Evolutionary conservation across 2,329 filamentous ascomycete genomes (phyloP).

Genomic region (Colletotrichum sublineola): DNA sequence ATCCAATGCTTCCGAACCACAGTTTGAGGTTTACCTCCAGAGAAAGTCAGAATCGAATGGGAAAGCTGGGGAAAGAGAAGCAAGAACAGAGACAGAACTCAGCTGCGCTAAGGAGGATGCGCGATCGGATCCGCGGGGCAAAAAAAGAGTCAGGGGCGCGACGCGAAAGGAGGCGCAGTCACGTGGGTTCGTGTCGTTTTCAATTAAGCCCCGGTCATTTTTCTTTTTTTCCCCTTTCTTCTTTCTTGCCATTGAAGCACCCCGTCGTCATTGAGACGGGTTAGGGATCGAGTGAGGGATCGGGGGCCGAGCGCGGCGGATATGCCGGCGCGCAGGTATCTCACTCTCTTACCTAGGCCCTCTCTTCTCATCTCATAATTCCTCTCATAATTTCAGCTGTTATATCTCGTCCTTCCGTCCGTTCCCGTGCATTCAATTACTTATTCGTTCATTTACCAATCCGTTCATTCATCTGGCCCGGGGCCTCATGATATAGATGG

Average conservation of each 20-base stretch:
- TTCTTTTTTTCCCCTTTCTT: not conserved
- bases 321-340: no score
- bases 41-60: not conserved
- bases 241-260: constrained; percentile 4
- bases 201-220: constrained; percentile 24
- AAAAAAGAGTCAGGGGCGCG: constrained; percentile 27
- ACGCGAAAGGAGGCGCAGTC: constrained; percentile 55
- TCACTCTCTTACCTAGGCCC: no score
- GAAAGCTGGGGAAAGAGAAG: not conserved
- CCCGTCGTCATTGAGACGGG: constrained; percentile 23
- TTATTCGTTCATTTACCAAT: no score
- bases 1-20: not conserved
- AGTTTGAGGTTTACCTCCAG: not conserved
- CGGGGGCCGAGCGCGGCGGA: not conserved
- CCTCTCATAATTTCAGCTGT: no score
- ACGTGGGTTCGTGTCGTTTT: constrained; percentile 46
- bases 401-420: no score
- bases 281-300: constrained; percentile 26
- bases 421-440: no score
- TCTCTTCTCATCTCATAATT: no score
- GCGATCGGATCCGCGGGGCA: constrained; percentile 24
- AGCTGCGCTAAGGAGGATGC: constrained; percentile 2
- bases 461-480: no score
- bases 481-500: no score
- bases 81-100: not conserved